Evolutionary conservation across 2,329 filamentous ascomycete species (phyloP).

Genomic region (Phyllosticta capitalensis): DNA sequence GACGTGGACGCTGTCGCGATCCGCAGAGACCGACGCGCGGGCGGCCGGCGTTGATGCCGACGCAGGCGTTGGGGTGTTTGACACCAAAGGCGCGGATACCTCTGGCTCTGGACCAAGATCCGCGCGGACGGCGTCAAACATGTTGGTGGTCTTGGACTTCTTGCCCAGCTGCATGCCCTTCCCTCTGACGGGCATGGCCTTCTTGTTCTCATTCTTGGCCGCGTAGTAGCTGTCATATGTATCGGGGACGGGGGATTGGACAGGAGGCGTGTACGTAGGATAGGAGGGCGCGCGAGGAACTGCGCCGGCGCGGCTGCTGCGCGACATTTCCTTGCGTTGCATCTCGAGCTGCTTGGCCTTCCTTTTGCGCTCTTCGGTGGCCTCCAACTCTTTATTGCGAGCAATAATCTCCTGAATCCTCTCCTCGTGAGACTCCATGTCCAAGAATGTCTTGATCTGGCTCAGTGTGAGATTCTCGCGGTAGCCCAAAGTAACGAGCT

Average conservation of each 20-base stretch:
- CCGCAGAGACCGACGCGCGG: slow-evolving; percentile 55
- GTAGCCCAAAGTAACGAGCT: slow-evolving; percentile 92
- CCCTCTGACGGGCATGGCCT: slow-evolving; percentile 62
- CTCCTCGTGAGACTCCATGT: slow-evolving; percentile 99
- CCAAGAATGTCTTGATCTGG: slow-evolving; percentile 98
- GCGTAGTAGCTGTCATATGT: slow-evolving; percentile 92
- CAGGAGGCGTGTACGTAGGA: slow-evolving; percentile 77
- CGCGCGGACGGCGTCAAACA: slow-evolving; percentile 90
- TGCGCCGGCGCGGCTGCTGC: slow-evolving; percentile 51
- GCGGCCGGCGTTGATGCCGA: slow-evolving; percentile 42
- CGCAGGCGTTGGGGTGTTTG: slow-evolving; percentile 44
- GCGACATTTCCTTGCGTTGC: slow-evolving; percentile 92
- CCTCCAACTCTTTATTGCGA: slow-evolving; percentile 97
- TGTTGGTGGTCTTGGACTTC: slow-evolving; percentile 95
- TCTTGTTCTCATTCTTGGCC: slow-evolving; percentile 89
- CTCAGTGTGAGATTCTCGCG: slow-evolving; percentile 90
- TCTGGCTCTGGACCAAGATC: slow-evolving; percentile 84
- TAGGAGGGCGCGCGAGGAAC: slow-evolving; percentile 71
- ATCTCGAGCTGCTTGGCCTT: slow-evolving; percentile 98
- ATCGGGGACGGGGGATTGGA: slow-evolving; percentile 63
- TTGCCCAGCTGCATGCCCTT: slow-evolving; percentile 99
- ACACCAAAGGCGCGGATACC: slow-evolving; percentile 59
- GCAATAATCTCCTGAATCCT: slow-evolving; percentile 97
- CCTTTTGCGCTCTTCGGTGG: slow-evolving; percentile 93
- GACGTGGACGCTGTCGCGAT: slow-evolving; percentile 79